Base-by-base conservation (phyloP, 2,329 filamentous ascomycete genomes). In the Ustilaginoidea virens region DNA sequence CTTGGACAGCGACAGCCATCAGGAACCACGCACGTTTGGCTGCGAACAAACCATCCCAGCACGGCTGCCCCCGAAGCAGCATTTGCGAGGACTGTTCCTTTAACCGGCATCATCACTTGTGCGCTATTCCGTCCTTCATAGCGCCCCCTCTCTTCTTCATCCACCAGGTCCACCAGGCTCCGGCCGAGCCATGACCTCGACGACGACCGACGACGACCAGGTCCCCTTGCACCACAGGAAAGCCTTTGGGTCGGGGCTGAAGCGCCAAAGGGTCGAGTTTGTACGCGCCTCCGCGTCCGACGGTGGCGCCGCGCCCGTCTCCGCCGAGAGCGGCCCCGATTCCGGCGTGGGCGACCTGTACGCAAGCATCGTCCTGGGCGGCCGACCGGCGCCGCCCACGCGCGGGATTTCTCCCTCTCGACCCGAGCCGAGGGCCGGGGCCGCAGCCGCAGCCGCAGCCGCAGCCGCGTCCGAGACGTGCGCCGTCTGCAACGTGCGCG, bases 341-440 rank as follows among this genome's bases (percentile, higher is more conserved):
- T 31, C 38, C 3, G 51, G 52, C 5, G 47, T 69, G 19, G 61
- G 69, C 1, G 70, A 80, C 32, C 52, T 70, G 25, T 82, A 83
- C 40, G 62, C 80, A 16, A 69, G 63, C 34, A 63, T 82, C 33
- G 77, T 82, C 13, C 54, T 80, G n/a, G 58, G 60, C 1, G 58
- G 60, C 21, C 39, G 36, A 11, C 30, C 36, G 3, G 13, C 29
- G 11, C 30, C 42, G 4, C 13, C 32, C 11, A 34, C 44, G n/a
- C 17, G n/a, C n/a, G n/a, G n/a, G n/a, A n/a, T n/a, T n/a, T n/a
- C n/a, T n/a, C n/a, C n/a, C n/a, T n/a, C n/a, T n/a, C n/a, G n/a
- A n/a, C n/a, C n/a, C n/a, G n/a, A n/a, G n/a, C n/a, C n/a, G n/a
- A n/a, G n/a, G n/a, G n/a, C n/a, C n/a, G n/a, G n/a, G n/a, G n/a